Evolutionary conservation across 202 grass and related monocot species (phyloP).

Genomic region (Zizania palustris): DNA sequence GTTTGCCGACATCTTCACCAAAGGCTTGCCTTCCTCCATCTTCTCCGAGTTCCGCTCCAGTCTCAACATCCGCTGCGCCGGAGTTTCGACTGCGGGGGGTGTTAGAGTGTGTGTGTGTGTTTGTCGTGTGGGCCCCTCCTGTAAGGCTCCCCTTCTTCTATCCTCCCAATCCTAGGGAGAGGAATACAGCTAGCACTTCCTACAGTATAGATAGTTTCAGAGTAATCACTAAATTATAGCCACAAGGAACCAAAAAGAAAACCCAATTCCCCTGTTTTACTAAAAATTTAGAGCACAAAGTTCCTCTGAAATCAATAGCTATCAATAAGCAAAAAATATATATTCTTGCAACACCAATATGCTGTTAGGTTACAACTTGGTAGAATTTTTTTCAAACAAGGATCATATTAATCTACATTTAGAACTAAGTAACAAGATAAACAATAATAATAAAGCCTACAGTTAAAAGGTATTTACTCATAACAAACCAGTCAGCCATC

Average conservation of each 20-base stretch:
- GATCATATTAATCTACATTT: constrained; percentile 4
- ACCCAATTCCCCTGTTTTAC: not conserved
- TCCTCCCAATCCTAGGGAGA: no score
- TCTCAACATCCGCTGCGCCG: no score
- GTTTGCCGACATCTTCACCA: no score
- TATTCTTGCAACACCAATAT: constrained; percentile 7
- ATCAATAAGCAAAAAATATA: constrained; percentile 5
- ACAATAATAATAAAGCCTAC: constrained; percentile 38
- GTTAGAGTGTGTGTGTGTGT: no score
- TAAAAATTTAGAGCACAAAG: not conserved
- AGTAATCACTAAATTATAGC: constrained; percentile 1
- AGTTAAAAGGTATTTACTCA: constrained; percentile 44
- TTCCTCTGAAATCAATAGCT: not conserved
- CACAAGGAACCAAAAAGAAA: not conserved
- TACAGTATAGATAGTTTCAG: constrained; percentile 6
- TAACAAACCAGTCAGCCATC: constrained; percentile 49
- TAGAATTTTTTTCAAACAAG: not conserved
- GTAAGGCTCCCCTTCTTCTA: no score
- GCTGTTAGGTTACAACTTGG: not conserved
- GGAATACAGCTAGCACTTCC: no score
- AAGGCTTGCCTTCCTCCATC: no score
- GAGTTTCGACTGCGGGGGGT: no score
- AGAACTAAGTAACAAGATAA: constrained; percentile 35
- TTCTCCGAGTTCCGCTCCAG: no score
- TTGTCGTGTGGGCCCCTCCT: no score